Conservation (phyloP, 257 asterid species). For the Plantago elongata region DNA sequence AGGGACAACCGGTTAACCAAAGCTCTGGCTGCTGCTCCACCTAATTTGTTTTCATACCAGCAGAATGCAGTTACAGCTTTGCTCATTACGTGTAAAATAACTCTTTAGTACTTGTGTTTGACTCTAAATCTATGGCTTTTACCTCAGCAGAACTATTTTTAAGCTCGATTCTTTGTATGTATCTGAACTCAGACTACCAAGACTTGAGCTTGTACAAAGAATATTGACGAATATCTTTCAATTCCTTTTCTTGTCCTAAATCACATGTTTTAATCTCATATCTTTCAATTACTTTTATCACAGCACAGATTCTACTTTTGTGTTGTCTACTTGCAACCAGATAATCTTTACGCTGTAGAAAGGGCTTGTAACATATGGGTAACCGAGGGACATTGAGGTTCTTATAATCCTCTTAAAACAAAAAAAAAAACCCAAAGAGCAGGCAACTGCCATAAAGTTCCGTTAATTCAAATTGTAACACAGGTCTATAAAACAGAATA, state of each 20-base stretch:
- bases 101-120: constrained; percentile 24
- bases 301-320: too few relatives aligned
- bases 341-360: too few relatives aligned
- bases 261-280: neutral
- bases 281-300: too few relatives aligned
- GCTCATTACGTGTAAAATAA: constrained; percentile 31
- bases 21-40: constrained; percentile 81
- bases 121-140: constrained; percentile 19
- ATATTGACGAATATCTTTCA: constrained; percentile 29
- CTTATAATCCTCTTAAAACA: too few relatives aligned
- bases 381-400: too few relatives aligned
- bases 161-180: constrained; percentile 42
- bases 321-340: too few relatives aligned
- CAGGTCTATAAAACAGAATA: too few relatives aligned
- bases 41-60: constrained; percentile 19
- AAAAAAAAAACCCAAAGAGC: too few relatives aligned
- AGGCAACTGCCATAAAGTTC: too few relatives aligned
- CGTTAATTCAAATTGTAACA: too few relatives aligned
- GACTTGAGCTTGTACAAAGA: constrained; percentile 34
- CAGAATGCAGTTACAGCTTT: constrained; percentile 12
- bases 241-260: neutral
- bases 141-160: constrained; percentile 20
- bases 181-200: constrained; percentile 29
- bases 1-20: constrained; percentile 80
- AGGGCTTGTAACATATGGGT: too few relatives aligned